Evolutionary conservation across 1,139 yeast genomes (phyloP).

Genomic region (Lodderomyces elongisporus): DNA sequence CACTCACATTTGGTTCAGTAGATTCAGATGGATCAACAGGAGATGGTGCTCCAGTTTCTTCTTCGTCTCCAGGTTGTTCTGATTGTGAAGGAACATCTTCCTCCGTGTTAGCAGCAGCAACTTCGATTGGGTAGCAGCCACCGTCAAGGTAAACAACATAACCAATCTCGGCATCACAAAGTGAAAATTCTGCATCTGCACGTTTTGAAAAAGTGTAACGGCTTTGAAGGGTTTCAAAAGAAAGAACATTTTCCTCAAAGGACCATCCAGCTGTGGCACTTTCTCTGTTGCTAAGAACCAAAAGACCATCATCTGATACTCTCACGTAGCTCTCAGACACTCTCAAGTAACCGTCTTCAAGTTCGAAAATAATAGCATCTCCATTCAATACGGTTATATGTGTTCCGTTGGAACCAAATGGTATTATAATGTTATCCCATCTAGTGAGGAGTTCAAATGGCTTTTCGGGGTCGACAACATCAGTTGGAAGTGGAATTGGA

Average conservation of each 20-base stretch:
- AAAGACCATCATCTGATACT: constrained; percentile 2
- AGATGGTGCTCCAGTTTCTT: constrained; percentile 4
- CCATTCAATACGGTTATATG: constrained; percentile 6
- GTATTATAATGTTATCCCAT: constrained; percentile 1
- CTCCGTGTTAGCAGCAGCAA: constrained; percentile 4
- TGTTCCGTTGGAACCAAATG: constrained; percentile 5
- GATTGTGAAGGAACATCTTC: constrained; percentile 5
- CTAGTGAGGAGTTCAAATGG: constrained; percentile 24
- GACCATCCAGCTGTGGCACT: constrained; percentile 28
- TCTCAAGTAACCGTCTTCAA: constrained; percentile 6
- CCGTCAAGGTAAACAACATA: constrained; percentile 14
- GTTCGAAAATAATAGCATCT: constrained; percentile 1
- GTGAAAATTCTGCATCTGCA: constrained; percentile 5
- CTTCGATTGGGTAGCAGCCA: constrained; percentile 7
- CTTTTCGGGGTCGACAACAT: constrained; percentile 21
- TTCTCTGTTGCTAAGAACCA: constrained; percentile 10
- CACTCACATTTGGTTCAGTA: constrained; percentile 4
- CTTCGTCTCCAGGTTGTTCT: no score
- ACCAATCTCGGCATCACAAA: constrained; percentile 17
- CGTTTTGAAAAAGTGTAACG: constrained; percentile 21
- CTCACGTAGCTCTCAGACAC: constrained; percentile 3
- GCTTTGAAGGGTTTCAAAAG: constrained; percentile 16
- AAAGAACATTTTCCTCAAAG: constrained; percentile 21
- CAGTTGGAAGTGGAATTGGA: constrained; percentile 3
- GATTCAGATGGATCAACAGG: constrained; percentile 1